phyloP scores from a whole-genome alignment of 495 filamentous ascomycete genomes.

The Talaromyces adpressus region DNA sequence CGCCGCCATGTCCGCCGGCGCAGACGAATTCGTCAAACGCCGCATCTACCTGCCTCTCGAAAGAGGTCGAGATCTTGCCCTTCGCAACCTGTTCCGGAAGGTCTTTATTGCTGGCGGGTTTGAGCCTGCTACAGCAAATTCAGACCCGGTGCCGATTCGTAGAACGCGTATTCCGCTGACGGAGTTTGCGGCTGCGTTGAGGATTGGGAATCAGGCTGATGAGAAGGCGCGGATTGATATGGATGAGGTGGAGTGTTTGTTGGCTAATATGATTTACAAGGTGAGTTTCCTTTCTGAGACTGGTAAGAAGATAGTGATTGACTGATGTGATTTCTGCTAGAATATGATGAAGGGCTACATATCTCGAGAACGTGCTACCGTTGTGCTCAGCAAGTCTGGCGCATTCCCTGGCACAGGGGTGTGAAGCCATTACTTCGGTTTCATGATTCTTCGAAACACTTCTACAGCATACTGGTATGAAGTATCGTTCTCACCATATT shows the following conservation, averaged over 20 bases:
- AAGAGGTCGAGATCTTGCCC: constrained; percentile 78
- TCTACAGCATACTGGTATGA: not conserved
- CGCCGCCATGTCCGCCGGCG: constrained; percentile 66
- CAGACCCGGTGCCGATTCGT: constrained; percentile 49
- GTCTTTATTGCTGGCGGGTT: constrained; percentile 79
- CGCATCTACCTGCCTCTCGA: constrained; percentile 94
- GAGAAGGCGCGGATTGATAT: constrained; percentile 62
- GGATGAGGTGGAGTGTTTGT: constrained; percentile 91
- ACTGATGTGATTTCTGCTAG: constrained; percentile 32
- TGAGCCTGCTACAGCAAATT: constrained; percentile 57
- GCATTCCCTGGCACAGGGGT: constrained; percentile 96
- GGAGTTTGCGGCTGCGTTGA: constrained; percentile 66
- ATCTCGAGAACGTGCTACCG: constrained; percentile 74
- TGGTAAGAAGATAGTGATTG: not conserved
- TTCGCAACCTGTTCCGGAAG: constrained; percentile 85
- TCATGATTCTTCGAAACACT: not conserved
- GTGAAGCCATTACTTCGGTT: constrained; percentile 32
- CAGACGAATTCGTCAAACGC: constrained; percentile 86
- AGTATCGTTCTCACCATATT: not conserved
- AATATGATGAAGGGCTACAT: constrained; percentile 98
- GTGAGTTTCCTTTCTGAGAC: constrained; percentile 35
- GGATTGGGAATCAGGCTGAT: constrained; percentile 43
- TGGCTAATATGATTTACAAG: constrained; percentile 97
- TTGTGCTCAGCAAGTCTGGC: constrained; percentile 84
- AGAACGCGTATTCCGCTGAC: constrained; percentile 72